Evolutionary conservation across 2,329 filamentous ascomycete genomes (phyloP).

Genomic region (Blastomyces gilchristii): DNA sequence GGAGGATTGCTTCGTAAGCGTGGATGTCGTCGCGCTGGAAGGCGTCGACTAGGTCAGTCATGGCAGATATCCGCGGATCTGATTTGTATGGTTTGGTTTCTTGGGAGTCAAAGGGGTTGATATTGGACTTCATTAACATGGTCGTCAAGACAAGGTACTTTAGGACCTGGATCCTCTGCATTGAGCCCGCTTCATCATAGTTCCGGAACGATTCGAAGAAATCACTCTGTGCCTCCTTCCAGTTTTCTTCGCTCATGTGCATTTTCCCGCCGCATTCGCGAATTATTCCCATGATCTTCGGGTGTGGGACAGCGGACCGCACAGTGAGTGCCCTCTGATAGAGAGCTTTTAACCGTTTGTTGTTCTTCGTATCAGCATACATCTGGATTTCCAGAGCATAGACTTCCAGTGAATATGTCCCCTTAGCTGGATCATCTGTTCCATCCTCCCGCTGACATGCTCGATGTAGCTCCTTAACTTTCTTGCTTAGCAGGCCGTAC

Average conservation of each 20-base stretch:
- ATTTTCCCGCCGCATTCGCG: slow-evolving; percentile 98
- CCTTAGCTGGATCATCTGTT: slow-evolving; percentile 74
- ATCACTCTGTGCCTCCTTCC: slow-evolving; percentile 92
- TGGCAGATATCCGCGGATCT: slow-evolving; percentile 86
- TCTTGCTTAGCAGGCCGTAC: slow-evolving; percentile 67
- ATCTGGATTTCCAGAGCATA: slow-evolving; percentile 98
- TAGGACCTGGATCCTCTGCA: slow-evolving; percentile 92
- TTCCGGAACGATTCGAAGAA: slow-evolving; percentile 99
- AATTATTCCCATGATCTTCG: slow-evolving; percentile 98
- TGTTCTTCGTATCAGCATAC: slow-evolving; percentile 93
- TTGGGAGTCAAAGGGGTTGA: slow-evolving; percentile 97
- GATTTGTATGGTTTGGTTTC: slow-evolving; percentile 98
- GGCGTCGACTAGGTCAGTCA: slow-evolving; percentile 93
- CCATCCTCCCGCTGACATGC: slow-evolving; percentile 83
- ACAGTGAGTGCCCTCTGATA: slow-evolving; percentile 89
- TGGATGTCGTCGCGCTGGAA: slow-evolving; percentile 95
- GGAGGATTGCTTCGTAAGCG: slow-evolving; percentile 76
- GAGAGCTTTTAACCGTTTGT: slow-evolving; percentile 87
- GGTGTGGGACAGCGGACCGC: slow-evolving; percentile 92
- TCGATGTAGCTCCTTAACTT: slow-evolving; percentile 77
- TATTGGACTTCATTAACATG: slow-evolving; percentile 97
- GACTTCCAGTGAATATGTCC: slow-evolving; percentile 89
- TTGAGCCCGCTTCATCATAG: slow-evolving; percentile 93
- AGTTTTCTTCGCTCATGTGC: slow-evolving; percentile 99
- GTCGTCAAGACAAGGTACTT: slow-evolving; percentile 95